Conservation (phyloP, 2,329 filamentous ascomycete genomes). For the Magnaporthiopsis poae region DNA sequence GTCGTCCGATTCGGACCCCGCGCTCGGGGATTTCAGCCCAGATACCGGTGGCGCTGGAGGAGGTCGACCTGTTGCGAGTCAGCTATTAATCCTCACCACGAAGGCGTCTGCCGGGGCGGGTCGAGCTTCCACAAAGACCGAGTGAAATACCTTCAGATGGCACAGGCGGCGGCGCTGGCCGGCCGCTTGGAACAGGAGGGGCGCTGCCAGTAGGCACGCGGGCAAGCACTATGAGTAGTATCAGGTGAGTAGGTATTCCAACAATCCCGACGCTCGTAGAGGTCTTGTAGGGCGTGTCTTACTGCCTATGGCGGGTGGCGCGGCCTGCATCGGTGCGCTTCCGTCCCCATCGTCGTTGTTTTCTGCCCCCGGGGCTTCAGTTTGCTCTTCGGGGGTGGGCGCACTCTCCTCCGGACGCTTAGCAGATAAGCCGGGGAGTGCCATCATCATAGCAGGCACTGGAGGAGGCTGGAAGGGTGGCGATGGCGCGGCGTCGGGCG, state of each 20-base stretch:
- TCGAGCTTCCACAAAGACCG: slow-evolving; percentile 7
- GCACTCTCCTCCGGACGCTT: slow-evolving; percentile 34
- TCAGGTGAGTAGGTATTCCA: neutral
- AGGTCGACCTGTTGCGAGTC: slow-evolving; percentile 46
- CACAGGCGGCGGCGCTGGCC: slow-evolving; percentile 48
- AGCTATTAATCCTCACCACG: neutral
- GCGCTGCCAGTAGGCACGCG: slow-evolving; percentile 17
- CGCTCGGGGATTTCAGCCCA: slow-evolving; percentile 53
- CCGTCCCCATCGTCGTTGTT: slow-evolving; percentile 25
- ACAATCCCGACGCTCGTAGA: neutral
- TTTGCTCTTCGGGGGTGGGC: slow-evolving; percentile 37
- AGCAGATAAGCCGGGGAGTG: slow-evolving; percentile 63
- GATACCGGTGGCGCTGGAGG: slow-evolving; percentile 40
- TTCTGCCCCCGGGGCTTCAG: slow-evolving; percentile 9
- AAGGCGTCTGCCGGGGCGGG: neutral
- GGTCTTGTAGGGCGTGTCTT: neutral
- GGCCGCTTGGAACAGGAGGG: slow-evolving; percentile 38
- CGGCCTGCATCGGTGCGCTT: slow-evolving; percentile 20
- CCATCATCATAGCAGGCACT: slow-evolving; percentile 52
- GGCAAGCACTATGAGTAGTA: neutral
- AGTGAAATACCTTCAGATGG: slow-evolving; percentile 49
- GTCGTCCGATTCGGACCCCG: slow-evolving; percentile 81
- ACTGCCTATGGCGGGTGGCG: slow-evolving; percentile 16
- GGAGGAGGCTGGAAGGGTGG: slow-evolving; percentile 39
- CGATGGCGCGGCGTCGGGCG: slow-evolving; percentile 33